Percentiles rank a stretch among this genome's conserved stretches.
phyloP scores from a whole-genome alignment of 805 yeast genomes.

The Metschnikowia kunwiensis region DNA sequence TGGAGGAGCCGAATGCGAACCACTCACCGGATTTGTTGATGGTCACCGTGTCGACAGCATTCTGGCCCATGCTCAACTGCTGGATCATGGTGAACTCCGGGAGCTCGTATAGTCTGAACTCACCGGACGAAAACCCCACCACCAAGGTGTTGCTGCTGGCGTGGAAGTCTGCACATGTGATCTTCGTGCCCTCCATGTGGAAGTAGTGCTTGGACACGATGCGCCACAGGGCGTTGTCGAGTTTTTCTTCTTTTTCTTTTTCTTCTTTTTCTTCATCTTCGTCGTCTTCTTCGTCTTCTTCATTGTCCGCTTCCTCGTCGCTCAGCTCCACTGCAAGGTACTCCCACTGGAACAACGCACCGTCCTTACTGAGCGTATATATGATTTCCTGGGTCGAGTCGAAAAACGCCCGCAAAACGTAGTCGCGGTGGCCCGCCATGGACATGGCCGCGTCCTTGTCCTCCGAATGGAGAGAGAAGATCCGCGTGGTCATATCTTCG shows the following conservation, averaged over 20 bases:
- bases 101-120: conserved; percentile 84
- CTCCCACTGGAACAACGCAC: conserved; percentile 92
- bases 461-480: conserved; percentile 72
- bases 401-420: conserved; percentile 84
- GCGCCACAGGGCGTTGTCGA: conserved; percentile 53
- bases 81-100: conserved; percentile 80
- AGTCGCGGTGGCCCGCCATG: conserved; percentile 89
- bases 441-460: conserved; percentile 73
- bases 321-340: conserved; percentile 55
- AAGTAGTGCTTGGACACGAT: conserved; percentile 76
- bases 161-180: conserved; percentile 83
- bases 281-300: conserved; percentile 29
- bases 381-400: conserved; percentile 83
- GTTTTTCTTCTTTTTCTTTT: conserved; percentile 1
- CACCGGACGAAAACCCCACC: conserved; percentile 87
- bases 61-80: conserved; percentile 87
- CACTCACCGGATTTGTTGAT: conserved; percentile 89
- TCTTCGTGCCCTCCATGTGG: conserved; percentile 58
- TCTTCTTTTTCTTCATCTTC: conserved; percentile 5
- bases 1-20: conserved; percentile 92
- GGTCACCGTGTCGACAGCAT: conserved; percentile 77
- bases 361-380: conserved; percentile 90
- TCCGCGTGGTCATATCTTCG: conserved; percentile 83
- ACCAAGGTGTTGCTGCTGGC: conserved; percentile 66
- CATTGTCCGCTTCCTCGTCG: conserved; percentile 33